Evolutionary conservation across 2,329 filamentous ascomycete species (phyloP).

Genomic region (Knufia petricola): DNA sequence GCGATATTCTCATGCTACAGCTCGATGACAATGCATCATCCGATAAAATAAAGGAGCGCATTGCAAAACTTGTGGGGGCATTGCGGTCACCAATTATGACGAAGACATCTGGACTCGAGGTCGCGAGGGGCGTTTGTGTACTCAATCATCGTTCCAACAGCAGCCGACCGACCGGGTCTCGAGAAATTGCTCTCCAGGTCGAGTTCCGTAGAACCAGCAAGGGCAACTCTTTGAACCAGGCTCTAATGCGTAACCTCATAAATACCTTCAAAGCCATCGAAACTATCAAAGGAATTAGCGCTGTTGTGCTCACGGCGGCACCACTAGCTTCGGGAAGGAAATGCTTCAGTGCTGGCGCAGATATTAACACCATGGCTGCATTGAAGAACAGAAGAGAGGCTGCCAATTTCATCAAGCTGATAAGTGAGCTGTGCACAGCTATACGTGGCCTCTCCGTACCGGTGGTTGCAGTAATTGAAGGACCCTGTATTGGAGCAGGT

Average conservation of each 20-base stretch:
- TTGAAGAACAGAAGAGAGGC: slow-evolving; percentile 12
- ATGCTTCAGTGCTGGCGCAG: slow-evolving; percentile 74
- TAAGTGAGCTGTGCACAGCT: slow-evolving; percentile 2
- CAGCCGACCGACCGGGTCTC: background rate
- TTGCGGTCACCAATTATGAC: background rate
- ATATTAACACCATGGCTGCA: slow-evolving; percentile 63
- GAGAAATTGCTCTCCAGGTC: too few species aligned
- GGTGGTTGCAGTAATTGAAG: slow-evolving; percentile 12
- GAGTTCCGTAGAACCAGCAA: background rate
- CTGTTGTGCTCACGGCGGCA: background rate
- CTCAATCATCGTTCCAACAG: background rate
- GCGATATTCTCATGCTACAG: background rate
- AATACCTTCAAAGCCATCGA: background rate
- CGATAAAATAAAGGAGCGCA: background rate
- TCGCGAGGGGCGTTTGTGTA: background rate
- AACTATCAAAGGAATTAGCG: background rate
- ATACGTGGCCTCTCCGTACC: slow-evolving; percentile 7
- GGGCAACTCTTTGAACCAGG: background rate
- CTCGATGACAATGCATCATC: background rate
- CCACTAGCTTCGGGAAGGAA: background rate
- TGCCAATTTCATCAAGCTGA: background rate
- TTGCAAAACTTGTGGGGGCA: background rate
- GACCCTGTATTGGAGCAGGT: slow-evolving; percentile 14
- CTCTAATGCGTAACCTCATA: background rate
- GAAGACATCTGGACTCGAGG: background rate